Conservation (phyloP, 371 early-diverging fungal species). For the Mucor lusitanicus region DNA sequence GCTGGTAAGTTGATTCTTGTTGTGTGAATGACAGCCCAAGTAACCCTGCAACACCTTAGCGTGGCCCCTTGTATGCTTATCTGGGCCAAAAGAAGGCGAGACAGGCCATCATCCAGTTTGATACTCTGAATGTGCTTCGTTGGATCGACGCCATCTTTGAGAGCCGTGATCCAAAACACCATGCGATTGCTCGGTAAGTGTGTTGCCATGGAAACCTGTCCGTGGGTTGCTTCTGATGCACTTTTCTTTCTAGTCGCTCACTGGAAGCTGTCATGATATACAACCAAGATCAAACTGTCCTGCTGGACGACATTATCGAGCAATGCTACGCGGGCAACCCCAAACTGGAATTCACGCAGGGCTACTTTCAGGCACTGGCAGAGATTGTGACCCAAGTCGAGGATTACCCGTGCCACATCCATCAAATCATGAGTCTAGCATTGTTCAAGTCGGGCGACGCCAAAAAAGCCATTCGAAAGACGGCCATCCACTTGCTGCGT, state of each 20-base stretch:
- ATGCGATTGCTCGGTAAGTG: constrained; percentile 44
- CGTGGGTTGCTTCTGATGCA: no score
- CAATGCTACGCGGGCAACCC: constrained; percentile 78
- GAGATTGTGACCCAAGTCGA: constrained; percentile 63
- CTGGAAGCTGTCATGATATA: constrained; percentile 69
- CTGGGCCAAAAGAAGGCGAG: constrained; percentile 65
- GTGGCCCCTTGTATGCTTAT: constrained; percentile 68
- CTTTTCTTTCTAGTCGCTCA: no score
- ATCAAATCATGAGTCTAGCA: constrained; percentile 74
- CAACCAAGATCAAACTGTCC: constrained; percentile 66
- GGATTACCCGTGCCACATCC: constrained; percentile 62
- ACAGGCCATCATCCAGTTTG: constrained; percentile 61
- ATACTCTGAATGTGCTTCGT: constrained; percentile 50
- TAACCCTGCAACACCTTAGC: constrained; percentile 49
- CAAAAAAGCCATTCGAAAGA: constrained; percentile 71
- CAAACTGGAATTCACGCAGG: constrained; percentile 62
- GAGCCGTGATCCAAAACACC: constrained; percentile 54
- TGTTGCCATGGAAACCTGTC: no score
- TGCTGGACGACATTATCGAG: constrained; percentile 66
- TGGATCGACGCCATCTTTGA: constrained; percentile 77
- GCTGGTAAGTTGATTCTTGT: constrained; percentile 62
- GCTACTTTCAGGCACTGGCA: constrained; percentile 77
- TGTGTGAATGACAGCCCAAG: not conserved
- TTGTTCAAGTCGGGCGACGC: constrained; percentile 83
- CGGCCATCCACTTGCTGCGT: constrained; percentile 77